A percentile compares a stretch with the other conserved stretches of the same genome.
Conservation (phyloP, 2,329 filamentous ascomycete genomes). For the Fusarium miscanthi region DNA sequence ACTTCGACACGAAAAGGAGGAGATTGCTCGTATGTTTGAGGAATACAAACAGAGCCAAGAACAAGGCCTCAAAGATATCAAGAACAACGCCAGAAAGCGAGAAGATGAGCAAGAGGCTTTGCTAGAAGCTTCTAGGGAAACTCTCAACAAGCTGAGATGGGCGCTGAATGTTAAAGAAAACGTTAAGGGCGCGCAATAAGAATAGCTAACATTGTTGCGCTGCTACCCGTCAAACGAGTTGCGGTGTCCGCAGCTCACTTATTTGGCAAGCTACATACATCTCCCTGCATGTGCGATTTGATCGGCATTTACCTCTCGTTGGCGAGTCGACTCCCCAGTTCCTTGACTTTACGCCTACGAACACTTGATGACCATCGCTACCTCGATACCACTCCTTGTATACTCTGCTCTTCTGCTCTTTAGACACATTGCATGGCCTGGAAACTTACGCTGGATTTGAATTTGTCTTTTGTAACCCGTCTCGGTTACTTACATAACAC, state of each 20-base stretch:
- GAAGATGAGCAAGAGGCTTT: conserved; percentile 71
- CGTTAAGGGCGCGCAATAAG: conserved; percentile 65
- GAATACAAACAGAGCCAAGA: conserved; percentile 74
- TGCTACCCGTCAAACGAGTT: background rate
- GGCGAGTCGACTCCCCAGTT: conserved; percentile 8
- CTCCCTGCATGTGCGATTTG: background rate
- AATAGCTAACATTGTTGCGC: background rate
- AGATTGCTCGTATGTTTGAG: conserved; percentile 69
- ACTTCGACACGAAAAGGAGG: conserved; percentile 69
- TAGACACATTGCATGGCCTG: conserved; percentile 42
- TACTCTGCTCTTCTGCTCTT: conserved; percentile 30
- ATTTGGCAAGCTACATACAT: background rate
- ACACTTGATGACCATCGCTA: conserved; percentile 31
- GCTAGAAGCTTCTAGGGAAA: conserved; percentile 67
- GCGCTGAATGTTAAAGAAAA: conserved; percentile 75
- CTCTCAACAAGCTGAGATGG: conserved; percentile 78
- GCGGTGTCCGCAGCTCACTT: background rate
- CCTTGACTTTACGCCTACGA: conserved; percentile 29
- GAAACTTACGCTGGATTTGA: conserved; percentile 40
- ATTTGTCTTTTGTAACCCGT: conserved; percentile 27
- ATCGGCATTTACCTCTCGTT: background rate
- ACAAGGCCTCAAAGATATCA: conserved; percentile 68
- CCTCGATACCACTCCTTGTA: conserved; percentile 44
- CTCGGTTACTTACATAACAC: conserved; percentile 23
- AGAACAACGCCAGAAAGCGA: conserved; percentile 64